A percentile compares a stretch with the other conserved stretches of the same genome.
These are phyloP conservation scores for Hyaloscypha finlandica DNA, from an alignment of 495 filamentous ascomycete genomes.

Conservation along the genomic window DNA sequence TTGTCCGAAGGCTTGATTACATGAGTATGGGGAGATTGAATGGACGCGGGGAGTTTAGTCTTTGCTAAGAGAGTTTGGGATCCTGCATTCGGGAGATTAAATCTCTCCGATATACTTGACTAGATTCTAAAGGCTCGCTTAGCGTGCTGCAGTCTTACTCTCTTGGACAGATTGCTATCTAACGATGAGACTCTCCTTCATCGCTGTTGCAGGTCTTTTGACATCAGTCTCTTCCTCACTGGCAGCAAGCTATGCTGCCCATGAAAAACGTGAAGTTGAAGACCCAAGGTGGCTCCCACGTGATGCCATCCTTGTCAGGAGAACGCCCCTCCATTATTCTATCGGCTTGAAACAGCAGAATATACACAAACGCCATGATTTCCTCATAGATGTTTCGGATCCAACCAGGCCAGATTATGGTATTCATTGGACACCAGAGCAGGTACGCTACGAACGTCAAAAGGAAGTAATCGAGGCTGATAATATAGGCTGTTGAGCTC, in stretches of 20 bases:
- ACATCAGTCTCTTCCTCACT: slow-evolving; percentile 11
- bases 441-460: slow-evolving; percentile 1
- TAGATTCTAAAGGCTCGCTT: no score
- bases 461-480: background rate
- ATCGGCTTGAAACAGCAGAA: slow-evolving; percentile 22
- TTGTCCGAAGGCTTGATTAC: no score
- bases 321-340: background rate
- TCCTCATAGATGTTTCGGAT: slow-evolving; percentile 26
- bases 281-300: slow-evolving; percentile 2
- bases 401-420: slow-evolving; percentile 26
- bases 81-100: no score
- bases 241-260: slow-evolving; percentile 20
- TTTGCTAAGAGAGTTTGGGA: no score
- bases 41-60: no score
- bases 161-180: no score
- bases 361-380: slow-evolving; percentile 19
- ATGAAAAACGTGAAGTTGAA: slow-evolving; percentile 16
- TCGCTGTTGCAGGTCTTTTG: slow-evolving; percentile 6
- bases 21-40: no score
- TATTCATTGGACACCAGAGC: slow-evolving; percentile 25
- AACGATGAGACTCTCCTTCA: slow-evolving; percentile 14
- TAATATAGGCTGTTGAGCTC: slow-evolving; percentile 3
- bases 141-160: no score
- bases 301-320: background rate
- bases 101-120: no score